Base-by-base conservation (phyloP, 441 rosid species). In the Iberis amara region DNA sequence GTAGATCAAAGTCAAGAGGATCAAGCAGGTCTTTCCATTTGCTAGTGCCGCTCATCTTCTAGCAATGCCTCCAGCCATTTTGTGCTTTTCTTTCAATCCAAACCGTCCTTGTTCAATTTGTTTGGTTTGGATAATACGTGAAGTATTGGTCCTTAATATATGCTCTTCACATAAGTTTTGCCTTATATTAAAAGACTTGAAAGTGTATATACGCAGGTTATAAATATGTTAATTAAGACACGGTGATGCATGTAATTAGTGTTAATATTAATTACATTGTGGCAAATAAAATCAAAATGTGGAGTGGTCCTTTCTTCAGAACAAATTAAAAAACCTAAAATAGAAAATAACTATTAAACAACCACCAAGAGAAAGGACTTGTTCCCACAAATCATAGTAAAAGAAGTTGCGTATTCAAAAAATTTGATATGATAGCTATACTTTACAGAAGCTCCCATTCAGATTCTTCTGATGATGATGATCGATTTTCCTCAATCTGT, bases 381-480 rank as follows among this genome's bases (percentile, higher is more conserved):
- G 51, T 24, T 40, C 12, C 41, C 66, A 41, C 30, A 47, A 21
- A 9, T 30, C 32, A 28, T 28, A 4, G 8, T 10, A 21, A 35
- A 54, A 31, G 23, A 32, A 24, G 13, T 39, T 3, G 0, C 23
- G 47, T 36, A 41, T 39, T 46, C 0, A 28, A 2, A 28, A 28
- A 28, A 28, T 1, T 18, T 18, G n/a, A n/a, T n/a, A n/a, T n/a
- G n/a, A n/a, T 15, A 7, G 36, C 28, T 56, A 36, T 9, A 28
- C 30, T 18, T 55, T 38, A 67, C 58, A 82, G 82, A 47, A 82
- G 72, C 78, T 79, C 89, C 89, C 89, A 79, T 44, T 78, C 89
- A 11, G 74, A 73, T 60, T 82, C 84, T 55, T 62, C 47, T 15
- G 44, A 45, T 46, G 71, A 52, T 38, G 21, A 0, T 28, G 8